Evolutionary conservation across 2,329 filamentous ascomycete genomes (phyloP).

Genomic region (Plenodomus tracheiphilus): DNA sequence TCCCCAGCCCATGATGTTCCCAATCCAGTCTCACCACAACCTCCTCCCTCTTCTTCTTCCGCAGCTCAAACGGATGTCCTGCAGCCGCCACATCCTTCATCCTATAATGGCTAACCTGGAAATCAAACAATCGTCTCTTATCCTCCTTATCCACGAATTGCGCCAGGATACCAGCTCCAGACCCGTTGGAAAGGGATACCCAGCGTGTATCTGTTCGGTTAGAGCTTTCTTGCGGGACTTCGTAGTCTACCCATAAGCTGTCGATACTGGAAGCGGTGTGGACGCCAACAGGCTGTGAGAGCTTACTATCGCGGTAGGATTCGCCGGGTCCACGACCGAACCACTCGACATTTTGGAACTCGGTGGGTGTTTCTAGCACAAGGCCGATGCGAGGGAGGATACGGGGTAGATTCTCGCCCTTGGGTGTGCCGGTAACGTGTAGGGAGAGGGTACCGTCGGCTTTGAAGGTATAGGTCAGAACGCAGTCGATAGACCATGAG

Average conservation of each 20-base stretch:
- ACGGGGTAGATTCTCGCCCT: constrained; percentile 55
- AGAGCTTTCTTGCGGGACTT: constrained; percentile 69
- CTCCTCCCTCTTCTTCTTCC: constrained; percentile 56
- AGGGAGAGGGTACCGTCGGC: constrained; percentile 52
- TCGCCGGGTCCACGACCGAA: constrained; percentile 68
- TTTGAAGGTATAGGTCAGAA: constrained; percentile 58
- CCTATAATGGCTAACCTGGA: constrained; percentile 60
- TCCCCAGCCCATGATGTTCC: constrained; percentile 65
- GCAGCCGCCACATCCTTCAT: constrained; percentile 59
- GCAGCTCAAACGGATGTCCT: constrained; percentile 66
- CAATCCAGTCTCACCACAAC: constrained; percentile 63
- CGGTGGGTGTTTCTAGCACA: constrained; percentile 55
- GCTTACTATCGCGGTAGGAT: constrained; percentile 68
- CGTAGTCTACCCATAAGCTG: constrained; percentile 62
- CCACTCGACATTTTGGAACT: constrained; percentile 59
- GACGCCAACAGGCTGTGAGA: constrained; percentile 56
- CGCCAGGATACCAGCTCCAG: constrained; percentile 19
- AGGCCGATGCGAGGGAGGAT: constrained; percentile 66
- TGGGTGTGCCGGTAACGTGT: constrained; percentile 49
- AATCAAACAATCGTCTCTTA: constrained; percentile 44
- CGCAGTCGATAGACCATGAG: constrained; percentile 52
- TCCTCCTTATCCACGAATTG: constrained; percentile 32
- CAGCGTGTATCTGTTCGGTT: constrained; percentile 66
- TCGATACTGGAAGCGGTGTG: constrained; percentile 52
- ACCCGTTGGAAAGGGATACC: constrained; percentile 45